Percentiles rank a stretch among this genome's conserved stretches.
Evolutionary conservation across 805 yeast species (phyloP).

Genomic region (Naumovozyma baii): DNA sequence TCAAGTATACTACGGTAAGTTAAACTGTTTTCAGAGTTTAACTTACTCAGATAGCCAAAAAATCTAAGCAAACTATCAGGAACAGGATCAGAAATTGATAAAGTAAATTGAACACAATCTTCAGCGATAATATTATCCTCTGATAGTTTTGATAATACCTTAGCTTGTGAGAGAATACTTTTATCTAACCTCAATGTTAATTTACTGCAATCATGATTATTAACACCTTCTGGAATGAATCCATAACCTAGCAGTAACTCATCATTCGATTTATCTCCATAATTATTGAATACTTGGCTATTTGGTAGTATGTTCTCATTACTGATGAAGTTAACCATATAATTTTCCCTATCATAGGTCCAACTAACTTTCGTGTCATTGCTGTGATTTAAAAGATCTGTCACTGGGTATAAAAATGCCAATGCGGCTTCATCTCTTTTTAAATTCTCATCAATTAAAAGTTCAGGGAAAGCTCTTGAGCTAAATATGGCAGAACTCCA

Average conservation of each 20-base stretch:
- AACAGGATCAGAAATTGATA: conserved; percentile 28
- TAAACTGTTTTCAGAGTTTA: conserved; percentile 37
- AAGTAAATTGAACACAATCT: conserved; percentile 34
- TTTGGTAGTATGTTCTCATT: conserved; percentile 28
- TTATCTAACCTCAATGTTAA: conserved; percentile 47
- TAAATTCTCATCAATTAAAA: conserved; percentile 37
- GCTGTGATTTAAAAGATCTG: conserved; percentile 72
- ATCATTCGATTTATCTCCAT: conserved; percentile 82
- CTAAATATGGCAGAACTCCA: conserved; percentile 69
- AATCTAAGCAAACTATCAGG: conserved; percentile 42
- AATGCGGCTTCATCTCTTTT: conserved; percentile 32
- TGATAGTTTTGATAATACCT: conserved; percentile 31
- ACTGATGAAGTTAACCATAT: conserved; percentile 36
- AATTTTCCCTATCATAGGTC: conserved; percentile 29
- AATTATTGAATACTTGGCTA: conserved; percentile 62
- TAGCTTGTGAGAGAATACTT: conserved; percentile 24
- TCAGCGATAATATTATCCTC: conserved; percentile 27
- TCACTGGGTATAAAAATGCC: conserved; percentile 67
- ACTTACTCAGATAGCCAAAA: conserved; percentile 45
- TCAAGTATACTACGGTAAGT: conserved; percentile 50
- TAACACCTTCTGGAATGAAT: conserved; percentile 47
- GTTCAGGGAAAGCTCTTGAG: conserved; percentile 73
- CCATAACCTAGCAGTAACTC: conserved; percentile 79
- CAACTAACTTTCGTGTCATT: conserved; percentile 55
- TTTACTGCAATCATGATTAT: conserved; percentile 48